Evolutionary conservation across 768 basidiomycete genomes (phyloP).

Genomic region (Sporobolomyces pararoseus): DNA sequence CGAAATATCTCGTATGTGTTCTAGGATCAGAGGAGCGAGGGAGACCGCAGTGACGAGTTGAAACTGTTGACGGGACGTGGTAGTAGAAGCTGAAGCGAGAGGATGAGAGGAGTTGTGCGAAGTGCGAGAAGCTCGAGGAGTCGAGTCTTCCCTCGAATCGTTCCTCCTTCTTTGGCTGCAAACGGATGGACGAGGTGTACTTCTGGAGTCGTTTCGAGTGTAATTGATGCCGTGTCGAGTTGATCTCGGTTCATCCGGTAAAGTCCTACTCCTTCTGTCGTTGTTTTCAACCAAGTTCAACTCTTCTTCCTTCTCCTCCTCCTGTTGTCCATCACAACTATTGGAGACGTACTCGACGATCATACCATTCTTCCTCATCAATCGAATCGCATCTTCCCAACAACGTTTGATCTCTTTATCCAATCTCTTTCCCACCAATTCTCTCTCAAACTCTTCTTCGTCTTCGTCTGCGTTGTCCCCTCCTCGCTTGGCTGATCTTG

Average conservation of each 20-base stretch:
- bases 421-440: neutral
- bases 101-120: too few relatives aligned
- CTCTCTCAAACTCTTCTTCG: neutral
- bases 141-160: neutral
- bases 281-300: neutral
- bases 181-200: too few relatives aligned
- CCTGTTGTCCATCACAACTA: too few relatives aligned
- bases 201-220: too few relatives aligned
- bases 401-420: constrained; percentile 1
- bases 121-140: constrained; percentile 10
- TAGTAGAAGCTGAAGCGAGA: neutral
- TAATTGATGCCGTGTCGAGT: too few relatives aligned
- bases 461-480: neutral
- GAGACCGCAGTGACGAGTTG: constrained; percentile 16
- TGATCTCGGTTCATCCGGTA: constrained; percentile 4
- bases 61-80: neutral
- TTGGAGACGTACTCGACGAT: constrained; percentile 15
- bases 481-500: too few relatives aligned
- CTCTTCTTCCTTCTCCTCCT: neutral
- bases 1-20: neutral
- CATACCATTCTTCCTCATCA: constrained; percentile 7
- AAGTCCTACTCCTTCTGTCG: neutral
- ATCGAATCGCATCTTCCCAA: constrained; percentile 23
- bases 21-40: constrained; percentile 9
- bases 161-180: neutral